Base-by-base conservation (phyloP, 2,329 filamentous ascomycete species). In the Tolypocladium guangdongense region DNA sequence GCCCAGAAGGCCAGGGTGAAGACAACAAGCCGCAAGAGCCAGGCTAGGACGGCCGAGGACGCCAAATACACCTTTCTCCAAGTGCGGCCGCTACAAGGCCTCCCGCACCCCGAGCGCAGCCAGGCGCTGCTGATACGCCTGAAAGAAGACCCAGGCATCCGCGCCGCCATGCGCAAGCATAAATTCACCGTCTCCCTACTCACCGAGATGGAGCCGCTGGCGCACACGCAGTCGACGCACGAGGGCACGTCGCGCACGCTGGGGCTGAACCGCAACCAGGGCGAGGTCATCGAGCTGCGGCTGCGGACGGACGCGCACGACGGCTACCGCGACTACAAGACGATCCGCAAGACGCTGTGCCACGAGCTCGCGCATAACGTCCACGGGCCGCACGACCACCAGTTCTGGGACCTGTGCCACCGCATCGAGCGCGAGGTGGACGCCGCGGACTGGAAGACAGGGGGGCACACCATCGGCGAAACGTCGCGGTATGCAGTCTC, bases 321-420 rank as follows among this genome's bases (percentile, higher is more conserved):
- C 67, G 93, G 93, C 1, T 97, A 96, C 64, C 76, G 93, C 38
- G 90, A 96, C 66, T 99, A 97, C 72, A 86, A 86, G 62, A 91
- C 87, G 0, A 95, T 99, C 49, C 81, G 93, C 51, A 88, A 88
- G 61, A 97, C 93, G 47, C 75, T 99, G 14, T 97, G 92, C 65
- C 93, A 99, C 71, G 93, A 99, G 73, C 76, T 99, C 20, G 86
- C 91, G 59, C 93, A 99, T 69, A 96, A 96, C 62, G 88, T 96
- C 11, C 86, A 87, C 71, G 78, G 87, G 0, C 82, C 87, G 0
- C 93, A 99, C 68, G 90, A 97, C 68, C 76, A 82, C 20, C 74
- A 87, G 48, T 99, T 99, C 64, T 97, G 93, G 92, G 81, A 90
- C 52, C 68, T 99, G 62, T 96, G 88, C 60, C 84, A 84, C 60